phyloP scores from a whole-genome alignment of 768 basidiomycete species.

The Chalciporus chontae region DNA sequence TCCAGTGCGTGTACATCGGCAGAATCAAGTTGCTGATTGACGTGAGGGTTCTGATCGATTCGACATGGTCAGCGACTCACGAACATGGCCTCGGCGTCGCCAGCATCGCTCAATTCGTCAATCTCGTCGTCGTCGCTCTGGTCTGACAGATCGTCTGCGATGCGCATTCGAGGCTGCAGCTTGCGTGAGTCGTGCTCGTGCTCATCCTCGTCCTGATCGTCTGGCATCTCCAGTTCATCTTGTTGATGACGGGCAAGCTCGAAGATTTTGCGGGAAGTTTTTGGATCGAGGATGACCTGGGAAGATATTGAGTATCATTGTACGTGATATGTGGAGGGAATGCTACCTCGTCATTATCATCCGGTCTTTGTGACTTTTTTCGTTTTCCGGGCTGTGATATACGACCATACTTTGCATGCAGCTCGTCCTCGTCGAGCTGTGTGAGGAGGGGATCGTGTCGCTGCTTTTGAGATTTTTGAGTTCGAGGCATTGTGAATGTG shows the following conservation, averaged over 20 bases:
- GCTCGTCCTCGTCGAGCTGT: constrained; percentile 79
- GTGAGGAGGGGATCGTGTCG: constrained; percentile 87
- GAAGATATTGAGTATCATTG: neutral
- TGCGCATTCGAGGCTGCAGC: constrained; percentile 22
- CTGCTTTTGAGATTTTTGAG: constrained; percentile 50
- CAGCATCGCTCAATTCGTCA: constrained; percentile 19
- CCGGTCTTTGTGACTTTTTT: constrained; percentile 52
- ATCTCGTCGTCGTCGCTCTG: constrained; percentile 43
- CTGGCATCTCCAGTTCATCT: constrained; percentile 72
- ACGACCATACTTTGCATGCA: constrained; percentile 72
- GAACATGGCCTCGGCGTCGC: constrained; percentile 57
- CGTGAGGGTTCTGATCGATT: constrained; percentile 4
- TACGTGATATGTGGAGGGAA: constrained; percentile 2
- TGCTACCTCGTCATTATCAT: constrained; percentile 59
- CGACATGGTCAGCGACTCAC: constrained; percentile 36
- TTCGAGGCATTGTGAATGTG: constrained; percentile 58
- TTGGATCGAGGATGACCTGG: constrained; percentile 72
- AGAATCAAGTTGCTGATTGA: constrained; percentile 78
- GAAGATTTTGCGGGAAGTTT: constrained; percentile 83
- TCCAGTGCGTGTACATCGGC: constrained; percentile 86
- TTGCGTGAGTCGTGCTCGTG: constrained; percentile 30
- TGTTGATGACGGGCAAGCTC: constrained; percentile 92
- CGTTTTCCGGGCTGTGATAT: constrained; percentile 74
- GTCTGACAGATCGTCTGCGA: constrained; percentile 53
- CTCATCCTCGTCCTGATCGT: constrained; percentile 50